These are phyloP conservation scores for Bruguiera hainesii DNA, from an alignment of 441 rosid genomes.

Conservation along the genomic window DNA sequence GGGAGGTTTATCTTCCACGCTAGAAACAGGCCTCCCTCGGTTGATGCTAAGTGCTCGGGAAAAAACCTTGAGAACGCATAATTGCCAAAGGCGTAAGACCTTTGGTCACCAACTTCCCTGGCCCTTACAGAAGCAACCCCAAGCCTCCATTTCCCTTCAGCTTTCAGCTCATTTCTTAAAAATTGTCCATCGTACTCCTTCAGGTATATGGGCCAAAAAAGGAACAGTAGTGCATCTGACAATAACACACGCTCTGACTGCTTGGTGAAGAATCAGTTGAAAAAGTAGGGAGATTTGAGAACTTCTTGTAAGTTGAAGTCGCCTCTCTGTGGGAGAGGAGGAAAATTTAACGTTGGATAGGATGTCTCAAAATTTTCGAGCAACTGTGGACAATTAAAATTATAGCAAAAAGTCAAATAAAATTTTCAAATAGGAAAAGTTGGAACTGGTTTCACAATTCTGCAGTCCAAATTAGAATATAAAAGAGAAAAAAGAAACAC, in stretches of 20 bases:
- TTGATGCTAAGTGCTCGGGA: not conserved
- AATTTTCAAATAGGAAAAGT: not conserved
- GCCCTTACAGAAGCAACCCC: conserved; percentile 5
- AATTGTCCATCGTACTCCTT: conserved; percentile 6
- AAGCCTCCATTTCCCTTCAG: conserved; percentile 15
- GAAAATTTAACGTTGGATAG: conserved; percentile 63
- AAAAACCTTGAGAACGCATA: conserved; percentile 2
- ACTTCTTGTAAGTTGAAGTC: conserved; percentile 74
- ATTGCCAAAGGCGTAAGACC: not conserved
- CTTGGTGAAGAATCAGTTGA: conserved; percentile 50
- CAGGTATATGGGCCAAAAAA: conserved; percentile 24
- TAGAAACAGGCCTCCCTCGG: not conserved
- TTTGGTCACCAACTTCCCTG: conserved; percentile 2
- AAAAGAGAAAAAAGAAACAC: not conserved
- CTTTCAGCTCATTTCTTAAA: conserved; percentile 12
- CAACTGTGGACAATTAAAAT: conserved; percentile 47
- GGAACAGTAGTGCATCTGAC: conserved; percentile 14
- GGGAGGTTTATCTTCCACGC: not conserved
- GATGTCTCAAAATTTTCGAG: conserved; percentile 75
- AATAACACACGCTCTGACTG: conserved; percentile 6
- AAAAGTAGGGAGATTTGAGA: conserved; percentile 76
- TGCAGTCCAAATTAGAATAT: not conserved
- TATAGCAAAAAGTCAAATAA: conserved; percentile 3
- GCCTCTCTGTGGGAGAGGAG: conserved; percentile 81
- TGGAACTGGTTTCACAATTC: not conserved